Conservation (phyloP, 2,329 filamentous ascomycete species). For the Claviceps arundinis region DNA sequence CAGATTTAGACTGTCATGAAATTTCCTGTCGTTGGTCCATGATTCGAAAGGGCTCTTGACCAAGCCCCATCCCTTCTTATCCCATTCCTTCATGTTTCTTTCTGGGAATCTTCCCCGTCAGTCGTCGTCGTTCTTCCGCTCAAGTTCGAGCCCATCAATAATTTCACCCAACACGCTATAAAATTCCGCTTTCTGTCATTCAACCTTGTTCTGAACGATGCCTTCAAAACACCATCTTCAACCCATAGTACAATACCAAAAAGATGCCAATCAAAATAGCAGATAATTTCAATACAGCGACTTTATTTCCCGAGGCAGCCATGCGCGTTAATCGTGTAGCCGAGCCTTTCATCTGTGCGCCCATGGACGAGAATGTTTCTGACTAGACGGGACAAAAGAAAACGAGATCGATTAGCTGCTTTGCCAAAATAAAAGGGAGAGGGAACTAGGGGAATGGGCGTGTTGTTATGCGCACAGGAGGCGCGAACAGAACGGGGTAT, state of each 20-base stretch:
- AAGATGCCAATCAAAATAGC: constrained; percentile 66
- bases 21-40: too few relatives aligned
- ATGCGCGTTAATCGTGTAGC: constrained; percentile 74
- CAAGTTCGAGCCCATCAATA: too few relatives aligned
- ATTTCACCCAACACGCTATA: neutral
- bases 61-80: too few relatives aligned
- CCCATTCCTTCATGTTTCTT: too few relatives aligned
- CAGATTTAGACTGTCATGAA: too few relatives aligned
- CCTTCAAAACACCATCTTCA: constrained; percentile 45
- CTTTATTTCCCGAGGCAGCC: constrained; percentile 80
- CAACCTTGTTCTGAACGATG: neutral
- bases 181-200: neutral
- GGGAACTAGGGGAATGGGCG: neutral
- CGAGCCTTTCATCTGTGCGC: constrained; percentile 69
- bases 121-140: too few relatives aligned
- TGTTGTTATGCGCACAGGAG: too few relatives aligned
- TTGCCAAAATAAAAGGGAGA: neutral
- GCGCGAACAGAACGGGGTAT: too few relatives aligned
- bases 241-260: constrained; percentile 62
- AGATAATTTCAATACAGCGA: constrained; percentile 80
- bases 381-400: constrained; percentile 33
- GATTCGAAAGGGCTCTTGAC: too few relatives aligned
- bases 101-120: too few relatives aligned
- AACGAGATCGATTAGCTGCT: constrained; percentile 17
- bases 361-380: constrained; percentile 85